Evolutionary conservation across 768 basidiomycete species (phyloP).

Genomic region (Pisolithus microcarpus): DNA sequence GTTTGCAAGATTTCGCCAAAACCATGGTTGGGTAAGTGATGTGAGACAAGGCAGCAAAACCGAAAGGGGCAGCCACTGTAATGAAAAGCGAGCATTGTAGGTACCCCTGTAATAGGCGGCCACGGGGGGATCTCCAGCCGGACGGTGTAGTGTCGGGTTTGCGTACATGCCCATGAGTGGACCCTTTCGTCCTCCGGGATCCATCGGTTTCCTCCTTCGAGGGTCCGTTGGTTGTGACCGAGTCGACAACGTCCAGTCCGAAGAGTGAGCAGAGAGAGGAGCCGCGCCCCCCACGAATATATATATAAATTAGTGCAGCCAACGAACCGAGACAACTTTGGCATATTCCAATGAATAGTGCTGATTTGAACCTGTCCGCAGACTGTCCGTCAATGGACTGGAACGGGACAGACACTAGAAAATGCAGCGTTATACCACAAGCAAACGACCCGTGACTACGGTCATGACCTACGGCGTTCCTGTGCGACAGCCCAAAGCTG

Average conservation of each 20-base stretch:
- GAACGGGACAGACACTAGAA: conserved; percentile 78
- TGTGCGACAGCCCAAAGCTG: conserved; percentile 92
- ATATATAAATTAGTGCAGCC: conserved; percentile 69
- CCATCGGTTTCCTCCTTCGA: conserved; percentile 15
- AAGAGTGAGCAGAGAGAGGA: conserved; percentile 50
- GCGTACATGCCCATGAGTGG: conserved; percentile 27
- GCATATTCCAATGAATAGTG: conserved; percentile 77
- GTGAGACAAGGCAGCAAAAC: conserved; percentile 90
- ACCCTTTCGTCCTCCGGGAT: conserved; percentile 27
- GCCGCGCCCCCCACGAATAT: conserved; percentile 48
- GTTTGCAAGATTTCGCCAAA: conserved; percentile 97
- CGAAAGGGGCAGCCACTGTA: conserved; percentile 89
- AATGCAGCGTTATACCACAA: neutral
- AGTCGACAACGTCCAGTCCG: conserved; percentile 43
- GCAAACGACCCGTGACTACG: neutral
- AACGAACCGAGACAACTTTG: conserved; percentile 75
- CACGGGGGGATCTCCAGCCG: conserved; percentile 25
- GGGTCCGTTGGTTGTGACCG: too few species aligned
- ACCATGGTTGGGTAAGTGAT: conserved; percentile 99
- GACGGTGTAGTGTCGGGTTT: conserved; percentile 22
- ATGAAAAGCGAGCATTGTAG: conserved; percentile 84
- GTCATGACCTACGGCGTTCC: conserved; percentile 64
- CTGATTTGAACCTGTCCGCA: conserved; percentile 73
- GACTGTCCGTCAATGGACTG: conserved; percentile 54
- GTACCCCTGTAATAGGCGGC: conserved; percentile 60